These are phyloP conservation scores for Lactarius hatsudake DNA, from an alignment of 768 basidiomycete genomes.

Conservation along the genomic window DNA sequence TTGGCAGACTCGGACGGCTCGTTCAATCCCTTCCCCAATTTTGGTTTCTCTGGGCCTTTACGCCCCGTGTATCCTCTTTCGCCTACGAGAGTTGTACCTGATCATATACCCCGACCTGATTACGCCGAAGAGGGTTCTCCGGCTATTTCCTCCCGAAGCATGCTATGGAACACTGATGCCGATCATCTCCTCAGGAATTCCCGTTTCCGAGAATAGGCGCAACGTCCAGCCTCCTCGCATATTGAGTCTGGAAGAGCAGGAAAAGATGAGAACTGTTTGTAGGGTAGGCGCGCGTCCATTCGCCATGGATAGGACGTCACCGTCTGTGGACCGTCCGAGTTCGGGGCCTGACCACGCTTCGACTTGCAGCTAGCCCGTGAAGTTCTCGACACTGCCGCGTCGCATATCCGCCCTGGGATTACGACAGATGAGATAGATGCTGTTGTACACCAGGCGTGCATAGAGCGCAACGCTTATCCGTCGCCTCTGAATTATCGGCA, in stretches of 20 bases:
- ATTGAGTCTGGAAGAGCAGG: slow-evolving; percentile 70
- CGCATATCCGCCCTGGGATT: slow-evolving; percentile 83
- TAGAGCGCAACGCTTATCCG: slow-evolving; percentile 91
- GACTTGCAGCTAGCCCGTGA: slow-evolving; percentile 72
- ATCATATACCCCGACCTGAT: slow-evolving; percentile 83
- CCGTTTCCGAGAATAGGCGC: slow-evolving; percentile 54
- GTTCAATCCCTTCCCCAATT: slow-evolving; percentile 77
- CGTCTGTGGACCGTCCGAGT: slow-evolving; percentile 11
- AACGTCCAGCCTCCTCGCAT: slow-evolving; percentile 63
- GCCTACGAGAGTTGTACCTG: slow-evolving; percentile 69
- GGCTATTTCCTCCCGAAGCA: neutral
- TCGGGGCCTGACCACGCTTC: slow-evolving; percentile 13
- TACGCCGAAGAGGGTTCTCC: slow-evolving; percentile 70
- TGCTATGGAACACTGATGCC: slow-evolving; percentile 17
- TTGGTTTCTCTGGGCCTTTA: slow-evolving; percentile 73
- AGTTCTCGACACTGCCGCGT: slow-evolving; percentile 89
- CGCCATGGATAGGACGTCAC: slow-evolving; percentile 2
- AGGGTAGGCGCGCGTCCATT: slow-evolving; percentile 48
- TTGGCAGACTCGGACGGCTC: slow-evolving; percentile 53
- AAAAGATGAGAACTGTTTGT: slow-evolving; percentile 86
- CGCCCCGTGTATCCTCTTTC: slow-evolving; percentile 89
- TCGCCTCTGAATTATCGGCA: slow-evolving; percentile 88
- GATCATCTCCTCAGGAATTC: slow-evolving; percentile 47
- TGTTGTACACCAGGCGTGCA: slow-evolving; percentile 87
- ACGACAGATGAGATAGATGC: slow-evolving; percentile 95